Base-by-base conservation (phyloP, 176 grass and related monocot species). In the Leersia perrieri region DNA sequence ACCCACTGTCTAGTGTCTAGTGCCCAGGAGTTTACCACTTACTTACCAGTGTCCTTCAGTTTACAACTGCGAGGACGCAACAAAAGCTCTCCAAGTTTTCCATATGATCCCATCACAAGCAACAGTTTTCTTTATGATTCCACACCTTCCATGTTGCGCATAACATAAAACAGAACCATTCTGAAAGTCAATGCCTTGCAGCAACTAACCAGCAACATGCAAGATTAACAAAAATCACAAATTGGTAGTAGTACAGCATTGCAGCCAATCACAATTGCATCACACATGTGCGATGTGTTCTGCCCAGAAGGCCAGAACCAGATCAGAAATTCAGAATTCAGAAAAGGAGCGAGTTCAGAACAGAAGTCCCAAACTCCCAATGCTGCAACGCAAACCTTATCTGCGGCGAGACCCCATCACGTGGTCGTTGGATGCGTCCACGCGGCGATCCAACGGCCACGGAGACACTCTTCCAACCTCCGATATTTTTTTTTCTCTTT, bases 401-500 rank as follows among this genome's bases (percentile, higher is more conserved):
- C 49, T n/a, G 49, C 49, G 49, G 20, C 49, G 1, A 55, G 49
- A 22, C 16, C 5, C 1, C n/a, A 16, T 15, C 20, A 34, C 0
- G 5, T 1, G 5, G 1, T 28, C 75, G 81, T 84, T 20, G 23
- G 60, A 84, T 60, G 4, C 13, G 10, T 28, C 15, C 61, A 0
- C 20, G 60, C 29, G 12, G 16, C 36, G 70, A 88, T 84, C 87
- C 63, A 53, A 89, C 76, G 81, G 76, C 69, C 67, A 57, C 68
- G 3, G 29, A 55, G 57, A 34, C 44, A 1, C 60, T 61, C 75
- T 51, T 51, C 63, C 79, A 53, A 41, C 81, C 76, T 61, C 61
- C 61, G 87, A 89, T 84, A 84, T 80, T 89, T 71, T 6, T 53
- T 8, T 49, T 1, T 70, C 62, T 51, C n/a, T n/a, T n/a, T 23